Percentiles rank a stretch among this genome's conserved stretches.
Evolutionary conservation across 2,329 filamentous ascomycete species (phyloP).

Genomic region (Paramyrothecium roridum): DNA sequence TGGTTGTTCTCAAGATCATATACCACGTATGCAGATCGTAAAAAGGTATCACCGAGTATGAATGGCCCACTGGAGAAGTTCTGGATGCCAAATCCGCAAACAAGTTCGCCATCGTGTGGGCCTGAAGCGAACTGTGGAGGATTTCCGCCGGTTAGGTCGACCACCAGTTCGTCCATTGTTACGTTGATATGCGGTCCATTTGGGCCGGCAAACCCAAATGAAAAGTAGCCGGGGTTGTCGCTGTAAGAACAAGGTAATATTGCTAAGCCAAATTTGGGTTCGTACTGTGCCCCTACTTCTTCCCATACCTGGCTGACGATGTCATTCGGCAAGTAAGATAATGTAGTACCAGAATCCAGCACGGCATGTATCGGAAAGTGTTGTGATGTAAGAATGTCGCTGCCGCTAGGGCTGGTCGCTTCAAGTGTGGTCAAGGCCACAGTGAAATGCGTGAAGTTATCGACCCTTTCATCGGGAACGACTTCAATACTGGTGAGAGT

Average conservation of each 20-base stretch:
- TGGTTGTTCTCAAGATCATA: constrained; percentile 58
- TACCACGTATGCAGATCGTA: constrained; percentile 58
- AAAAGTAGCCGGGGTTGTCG: constrained; percentile 43
- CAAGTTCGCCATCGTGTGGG: constrained; percentile 37
- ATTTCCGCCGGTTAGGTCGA: constrained; percentile 36
- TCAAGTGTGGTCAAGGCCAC: constrained; percentile 46
- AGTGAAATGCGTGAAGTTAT: constrained; percentile 42
- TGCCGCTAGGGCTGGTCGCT: constrained; percentile 46
- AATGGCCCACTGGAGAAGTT: constrained; percentile 39
- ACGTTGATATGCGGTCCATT: constrained; percentile 48
- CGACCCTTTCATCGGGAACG: constrained; percentile 34
- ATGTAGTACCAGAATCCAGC: constrained; percentile 72
- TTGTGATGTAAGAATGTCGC: constrained; percentile 39
- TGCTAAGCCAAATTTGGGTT: constrained; percentile 29
- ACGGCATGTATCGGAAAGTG: constrained; percentile 55
- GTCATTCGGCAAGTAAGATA: constrained; percentile 65
- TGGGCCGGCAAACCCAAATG: constrained; percentile 50
- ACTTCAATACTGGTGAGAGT: constrained; percentile 60
- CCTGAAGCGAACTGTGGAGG: constrained; percentile 34
- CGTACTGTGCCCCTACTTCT: constrained; percentile 51
- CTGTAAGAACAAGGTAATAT: constrained; percentile 49
- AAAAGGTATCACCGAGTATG: constrained; percentile 56
- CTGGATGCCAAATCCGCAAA: constrained; percentile 57
- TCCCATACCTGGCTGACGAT: constrained; percentile 51
- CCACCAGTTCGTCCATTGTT: constrained; percentile 53